Conservation (phyloP, 371 early-diverging fungal species). For the Catenaria anguillulae region DNA sequence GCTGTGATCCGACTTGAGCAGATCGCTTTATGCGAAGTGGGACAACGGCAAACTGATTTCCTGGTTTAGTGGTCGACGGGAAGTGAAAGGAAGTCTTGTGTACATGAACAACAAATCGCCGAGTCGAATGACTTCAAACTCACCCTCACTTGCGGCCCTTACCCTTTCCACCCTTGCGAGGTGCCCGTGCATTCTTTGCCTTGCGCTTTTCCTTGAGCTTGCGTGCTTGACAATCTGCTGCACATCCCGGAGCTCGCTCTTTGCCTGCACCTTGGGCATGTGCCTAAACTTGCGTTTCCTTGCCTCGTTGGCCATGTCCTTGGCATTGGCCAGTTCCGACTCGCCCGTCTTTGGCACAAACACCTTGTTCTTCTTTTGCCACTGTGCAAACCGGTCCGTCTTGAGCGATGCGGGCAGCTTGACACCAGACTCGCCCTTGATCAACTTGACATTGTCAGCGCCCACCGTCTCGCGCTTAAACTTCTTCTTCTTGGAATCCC, state of each 20-base stretch:
- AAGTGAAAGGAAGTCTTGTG: too few species aligned
- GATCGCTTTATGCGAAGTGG: too few species aligned
- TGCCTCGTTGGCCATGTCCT: slow-evolving; percentile 8
- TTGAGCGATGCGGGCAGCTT: slow-evolving; percentile 80
- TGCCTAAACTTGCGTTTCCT: slow-evolving; percentile 3
- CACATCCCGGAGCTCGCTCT: slow-evolving; percentile 63
- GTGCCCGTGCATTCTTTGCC: slow-evolving; percentile 34
- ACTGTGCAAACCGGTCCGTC: slow-evolving; percentile 56
- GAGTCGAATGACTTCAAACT: too few species aligned
- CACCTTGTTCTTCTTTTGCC: slow-evolving; percentile 74
- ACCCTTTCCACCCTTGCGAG: background rate
- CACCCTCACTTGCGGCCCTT: too few species aligned
- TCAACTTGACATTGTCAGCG: slow-evolving; percentile 88
- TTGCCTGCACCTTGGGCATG: slow-evolving; percentile 16
- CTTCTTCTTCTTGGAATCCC: slow-evolving; percentile 89
- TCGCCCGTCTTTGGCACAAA: slow-evolving; percentile 73
- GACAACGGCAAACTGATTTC: too few species aligned
- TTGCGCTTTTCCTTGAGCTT: slow-evolving; percentile 55
- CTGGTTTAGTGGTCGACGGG: too few species aligned
- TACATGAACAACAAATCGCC: too few species aligned
- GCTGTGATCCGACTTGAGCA: too few species aligned
- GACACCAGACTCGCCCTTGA: slow-evolving; percentile 80
- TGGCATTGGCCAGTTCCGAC: slow-evolving; percentile 43
- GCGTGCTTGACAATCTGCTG: slow-evolving; percentile 73
- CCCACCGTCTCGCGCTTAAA: slow-evolving; percentile 73